Conservation (phyloP, 176 grass and related monocot genomes). For the Oryza officinalis region DNA sequence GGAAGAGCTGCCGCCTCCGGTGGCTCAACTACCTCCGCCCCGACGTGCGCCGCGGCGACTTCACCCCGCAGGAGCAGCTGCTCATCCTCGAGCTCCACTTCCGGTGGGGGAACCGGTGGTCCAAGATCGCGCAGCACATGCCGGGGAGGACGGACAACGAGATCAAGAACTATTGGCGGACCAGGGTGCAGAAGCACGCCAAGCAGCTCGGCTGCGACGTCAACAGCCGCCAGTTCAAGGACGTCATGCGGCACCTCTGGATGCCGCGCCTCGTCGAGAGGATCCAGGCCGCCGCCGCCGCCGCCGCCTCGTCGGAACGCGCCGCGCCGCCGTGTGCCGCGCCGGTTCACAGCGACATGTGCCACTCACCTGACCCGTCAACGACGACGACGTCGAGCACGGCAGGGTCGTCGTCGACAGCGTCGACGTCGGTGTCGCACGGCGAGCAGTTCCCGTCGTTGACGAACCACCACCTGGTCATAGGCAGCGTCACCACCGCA, state of each 20-base stretch:
- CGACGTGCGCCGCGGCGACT: constrained; percentile 80
- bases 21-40: constrained; percentile 97
- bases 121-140: constrained; percentile 68
- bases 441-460: constrained; percentile 38
- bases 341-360: not conserved
- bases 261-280: constrained; percentile 80
- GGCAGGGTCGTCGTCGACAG: constrained; percentile 19
- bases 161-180: constrained; percentile 95
- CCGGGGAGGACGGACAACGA: constrained; percentile 86
- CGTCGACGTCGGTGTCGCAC: constrained; percentile 11
- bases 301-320: not conserved
- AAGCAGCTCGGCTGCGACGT: constrained; percentile 80
- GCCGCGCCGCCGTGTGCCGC: not conserved
- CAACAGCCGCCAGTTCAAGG: constrained; percentile 67
- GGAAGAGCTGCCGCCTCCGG: constrained; percentile 88
- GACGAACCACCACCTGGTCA: not conserved
- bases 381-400: constrained; percentile 31
- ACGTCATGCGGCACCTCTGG: constrained; percentile 69
- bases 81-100: constrained; percentile 91
- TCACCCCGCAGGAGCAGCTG: constrained; percentile 82
- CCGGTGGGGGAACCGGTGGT: constrained; percentile 96
- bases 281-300: constrained; percentile 58
- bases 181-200: constrained; percentile 84
- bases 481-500: not conserved
- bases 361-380: not conserved